phyloP scores from a whole-genome alignment of 1,284 basidiomycete species.

The Erythrobasidium hasegawianum region DNA sequence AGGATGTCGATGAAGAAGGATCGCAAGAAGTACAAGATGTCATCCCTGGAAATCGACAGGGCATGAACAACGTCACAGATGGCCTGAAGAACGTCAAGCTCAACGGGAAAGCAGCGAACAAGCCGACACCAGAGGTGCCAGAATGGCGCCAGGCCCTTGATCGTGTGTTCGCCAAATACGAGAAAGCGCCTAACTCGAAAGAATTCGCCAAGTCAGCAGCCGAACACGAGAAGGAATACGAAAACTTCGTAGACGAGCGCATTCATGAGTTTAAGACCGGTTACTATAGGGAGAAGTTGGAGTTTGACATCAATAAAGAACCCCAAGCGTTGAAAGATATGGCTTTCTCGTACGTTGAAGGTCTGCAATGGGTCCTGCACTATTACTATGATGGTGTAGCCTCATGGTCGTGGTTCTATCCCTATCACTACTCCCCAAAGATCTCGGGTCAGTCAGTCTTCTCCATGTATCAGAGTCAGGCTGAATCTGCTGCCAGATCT shows the following conservation, averaged over 20 bases:
- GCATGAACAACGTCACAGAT: slow-evolving; percentile 48
- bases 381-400: slow-evolving; percentile 97
- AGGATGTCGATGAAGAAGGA: slow-evolving; percentile 42
- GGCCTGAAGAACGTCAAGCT: slow-evolving; percentile 44
- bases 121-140: slow-evolving; percentile 51
- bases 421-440: slow-evolving; percentile 94
- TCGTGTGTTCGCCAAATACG: slow-evolving; percentile 80
- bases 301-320: slow-evolving; percentile 65
- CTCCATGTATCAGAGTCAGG: too few species aligned
- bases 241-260: slow-evolving; percentile 68
- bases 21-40: slow-evolving; percentile 44
- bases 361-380: slow-evolving; percentile 97
- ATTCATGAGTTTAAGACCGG: slow-evolving; percentile 87
- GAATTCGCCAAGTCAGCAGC: slow-evolving; percentile 57
- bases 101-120: background rate
- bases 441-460: slow-evolving; percentile 87
- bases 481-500: slow-evolving; percentile 59
- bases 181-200: slow-evolving; percentile 69
- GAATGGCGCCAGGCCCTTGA: slow-evolving; percentile 69
- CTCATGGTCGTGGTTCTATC: slow-evolving; percentile 98
- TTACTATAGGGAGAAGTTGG: slow-evolving; percentile 89
- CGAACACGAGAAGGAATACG: slow-evolving; percentile 72
- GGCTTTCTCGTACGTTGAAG: slow-evolving; percentile 80
- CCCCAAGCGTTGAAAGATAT: slow-evolving; percentile 65
- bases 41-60: slow-evolving; percentile 48